Evolutionary conservation across 306 rosid genomes (phyloP), one percentile per base, ranked within the genome.

Genomic region (Vachellia collinsii): DNA sequence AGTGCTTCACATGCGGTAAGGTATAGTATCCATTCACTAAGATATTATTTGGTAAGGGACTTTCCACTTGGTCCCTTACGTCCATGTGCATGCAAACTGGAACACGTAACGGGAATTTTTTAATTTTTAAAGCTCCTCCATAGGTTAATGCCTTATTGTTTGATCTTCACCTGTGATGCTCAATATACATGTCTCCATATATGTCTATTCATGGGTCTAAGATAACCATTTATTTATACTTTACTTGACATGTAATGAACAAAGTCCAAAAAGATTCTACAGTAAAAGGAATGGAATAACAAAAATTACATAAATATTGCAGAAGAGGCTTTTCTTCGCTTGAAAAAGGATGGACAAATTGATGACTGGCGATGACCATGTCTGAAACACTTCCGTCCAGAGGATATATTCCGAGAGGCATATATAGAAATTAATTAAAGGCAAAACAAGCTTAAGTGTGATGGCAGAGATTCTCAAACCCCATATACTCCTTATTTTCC

Each of bases 401-500:
- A 62, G 19, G 29, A 62, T 42, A 42, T 50, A 11, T 23, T 61
- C 36, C 39, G 0, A 25, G 67, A 61, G 19, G 39, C 37, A 61
- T 12, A 25, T 3, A 61, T 29, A 29, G 34, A 29, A 29, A 29
- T 29, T 29, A 50, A 50, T 50, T 50, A 11, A 29, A 0, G 36
- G 64, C 64, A 23, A 70, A 41, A 54, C 66, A 79, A 34, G 10
- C 50, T 83, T 77, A 91, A 74, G 88, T 68, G 10, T 51, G 80
- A 69, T 47, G 63, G 62, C 97, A 89, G 25, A 91, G 89, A 81
- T 87, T 78, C 83, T 91, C 94, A 72, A 91, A 91, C 0, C 94
- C 94, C 97, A 92, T 88, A 23, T 92, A 92, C 79, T 92, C 97
- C 50, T 83, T 72, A 63, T 86, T 90, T 83, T 88, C 90, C 88